These are phyloP conservation scores for Ilex asprella DNA, from an alignment of 257 asterid species.

Conservation along the genomic window DNA sequence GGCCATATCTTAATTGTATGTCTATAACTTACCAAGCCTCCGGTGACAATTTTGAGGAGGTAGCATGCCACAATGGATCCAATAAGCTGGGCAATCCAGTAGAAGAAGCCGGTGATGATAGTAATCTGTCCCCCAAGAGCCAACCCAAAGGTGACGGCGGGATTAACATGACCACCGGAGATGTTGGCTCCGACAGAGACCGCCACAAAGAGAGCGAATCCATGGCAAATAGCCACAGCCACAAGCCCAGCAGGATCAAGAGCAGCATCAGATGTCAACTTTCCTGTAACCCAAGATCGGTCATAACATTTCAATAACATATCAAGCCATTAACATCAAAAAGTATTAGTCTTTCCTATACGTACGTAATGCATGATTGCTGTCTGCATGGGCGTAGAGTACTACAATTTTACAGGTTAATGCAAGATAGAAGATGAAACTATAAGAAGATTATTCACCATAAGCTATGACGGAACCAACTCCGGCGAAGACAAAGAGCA, in stretches of 20 bases:
- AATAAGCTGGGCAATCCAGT: conserved; percentile 60
- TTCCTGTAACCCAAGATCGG: conserved; percentile 21
- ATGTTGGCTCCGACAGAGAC: conserved; percentile 59
- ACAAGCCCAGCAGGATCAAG: conserved; percentile 52
- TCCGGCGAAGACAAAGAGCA: conserved; percentile 49
- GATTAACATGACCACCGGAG: conserved; percentile 78
- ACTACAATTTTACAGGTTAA: too few relatives aligned
- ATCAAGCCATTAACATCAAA: too few relatives aligned
- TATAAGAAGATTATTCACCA: conserved; percentile 33
- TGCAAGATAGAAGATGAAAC: background rate
- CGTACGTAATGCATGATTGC: too few relatives aligned
- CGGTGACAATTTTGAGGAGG: conserved; percentile 51
- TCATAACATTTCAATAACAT: background rate
- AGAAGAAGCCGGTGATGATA: conserved; percentile 49
- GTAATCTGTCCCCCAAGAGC: conserved; percentile 74
- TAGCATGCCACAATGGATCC: conserved; percentile 46
- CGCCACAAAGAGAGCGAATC: conserved; percentile 59
- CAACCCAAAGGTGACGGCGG: conserved; percentile 68
- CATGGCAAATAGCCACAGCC: conserved; percentile 59
- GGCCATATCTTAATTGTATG: too few relatives aligned
- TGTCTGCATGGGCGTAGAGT: too few relatives aligned
- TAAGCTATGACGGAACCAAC: conserved; percentile 66
- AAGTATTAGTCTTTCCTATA: too few relatives aligned
- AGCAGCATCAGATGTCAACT: conserved; percentile 46
- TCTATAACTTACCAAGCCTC: conserved; percentile 38